Base-by-base conservation (phyloP, 2,329 filamentous ascomycete species). In the Pseudocercospora fuligena region DNA sequence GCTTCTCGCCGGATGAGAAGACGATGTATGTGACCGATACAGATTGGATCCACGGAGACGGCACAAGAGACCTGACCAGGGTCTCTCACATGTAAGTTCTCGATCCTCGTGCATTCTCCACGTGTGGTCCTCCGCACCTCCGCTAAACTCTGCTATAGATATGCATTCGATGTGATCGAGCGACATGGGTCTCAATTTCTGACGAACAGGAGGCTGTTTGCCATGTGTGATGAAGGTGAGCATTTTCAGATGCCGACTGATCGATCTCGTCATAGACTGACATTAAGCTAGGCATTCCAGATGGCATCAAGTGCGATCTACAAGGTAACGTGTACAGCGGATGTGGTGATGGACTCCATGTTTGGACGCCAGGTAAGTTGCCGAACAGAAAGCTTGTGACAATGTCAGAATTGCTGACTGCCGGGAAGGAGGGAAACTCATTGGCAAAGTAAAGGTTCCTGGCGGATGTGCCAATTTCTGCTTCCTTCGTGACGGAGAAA, bases 11-110 rank as follows among this genome's bases (percentile, higher is more conserved):
- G 0, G 82, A 84, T 66, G 85, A 86, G 21, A 74, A 75, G 7
- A 78, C 82, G 23, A 78, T 84, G 1, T 89, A 89, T 65, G 77
- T 89, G 3, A 84, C 86, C 8, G 87, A 89, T 70, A 87, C 85
- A 0, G 88, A 87, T 1, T 79, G 81, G n/a, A 77, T 78, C 7
- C 79, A 76, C 66, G 75, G 73, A 31, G 46, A 81, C n/a, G 81
- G 74, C 0, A 79, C 82, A n/a, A 80, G 77, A 60, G 84, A 84
- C 12, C 70, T 73, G 31, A 82, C 80, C 0, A 72, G 77, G 6
- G 82, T 84, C 0, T 76, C 85, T 1, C 82, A 81, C 16, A 82
- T 88, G 84, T 86, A 73, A 73, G 83, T 69, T 16, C 11, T 6
- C n/a, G n/a, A 40, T 56, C 59, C 58, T n/a, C 58, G 9, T 46